Percentiles rank a stretch among this genome's conserved stretches.
Evolutionary conservation across 139 green algal genomes (phyloP).

Genomic region (Chlorella sp.): DNA sequence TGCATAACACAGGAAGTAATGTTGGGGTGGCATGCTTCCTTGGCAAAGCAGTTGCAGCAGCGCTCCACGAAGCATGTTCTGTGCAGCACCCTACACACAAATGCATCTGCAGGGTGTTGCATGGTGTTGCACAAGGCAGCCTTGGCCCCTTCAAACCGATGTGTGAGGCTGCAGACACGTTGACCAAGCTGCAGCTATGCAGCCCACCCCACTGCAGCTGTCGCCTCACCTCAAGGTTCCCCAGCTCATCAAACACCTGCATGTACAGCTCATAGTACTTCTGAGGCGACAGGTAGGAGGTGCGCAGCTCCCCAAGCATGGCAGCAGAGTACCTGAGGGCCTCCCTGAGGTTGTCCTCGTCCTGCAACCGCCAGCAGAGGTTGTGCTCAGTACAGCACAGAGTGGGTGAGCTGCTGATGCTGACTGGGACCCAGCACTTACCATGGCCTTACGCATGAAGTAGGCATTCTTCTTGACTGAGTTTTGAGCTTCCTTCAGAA

Average conservation of each 20-base stretch:
- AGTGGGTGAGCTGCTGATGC: not conserved
- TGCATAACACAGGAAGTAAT: too few species aligned
- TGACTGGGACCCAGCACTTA: not conserved
- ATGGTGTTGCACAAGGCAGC: too few species aligned
- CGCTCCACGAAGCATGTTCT: too few species aligned
- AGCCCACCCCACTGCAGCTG: too few species aligned
- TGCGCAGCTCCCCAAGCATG: slow-evolving; percentile 93
- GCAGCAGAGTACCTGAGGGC: slow-evolving; percentile 78
- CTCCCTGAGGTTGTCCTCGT: slow-evolving; percentile 91
- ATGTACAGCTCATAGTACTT: slow-evolving; percentile 99
- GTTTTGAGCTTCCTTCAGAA: not conserved
- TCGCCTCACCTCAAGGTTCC: slow-evolving; percentile 59
- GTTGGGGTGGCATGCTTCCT: too few species aligned
- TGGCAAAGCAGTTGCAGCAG: too few species aligned
- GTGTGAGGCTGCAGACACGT: too few species aligned
- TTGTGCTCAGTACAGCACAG: not conserved
- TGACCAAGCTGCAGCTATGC: too few species aligned
- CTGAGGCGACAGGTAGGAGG: slow-evolving; percentile 81
- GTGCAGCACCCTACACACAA: too few species aligned
- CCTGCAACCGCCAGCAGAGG: slow-evolving; percentile 44
- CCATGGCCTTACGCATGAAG: not conserved
- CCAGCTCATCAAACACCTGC: slow-evolving; percentile 79
- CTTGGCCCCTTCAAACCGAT: too few species aligned
- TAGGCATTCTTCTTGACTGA: not conserved
- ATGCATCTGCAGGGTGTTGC: too few species aligned